These are phyloP conservation scores for Hypoxylon fragiforme DNA, from an alignment of 495 filamentous ascomycete species.

Conservation along the genomic window DNA sequence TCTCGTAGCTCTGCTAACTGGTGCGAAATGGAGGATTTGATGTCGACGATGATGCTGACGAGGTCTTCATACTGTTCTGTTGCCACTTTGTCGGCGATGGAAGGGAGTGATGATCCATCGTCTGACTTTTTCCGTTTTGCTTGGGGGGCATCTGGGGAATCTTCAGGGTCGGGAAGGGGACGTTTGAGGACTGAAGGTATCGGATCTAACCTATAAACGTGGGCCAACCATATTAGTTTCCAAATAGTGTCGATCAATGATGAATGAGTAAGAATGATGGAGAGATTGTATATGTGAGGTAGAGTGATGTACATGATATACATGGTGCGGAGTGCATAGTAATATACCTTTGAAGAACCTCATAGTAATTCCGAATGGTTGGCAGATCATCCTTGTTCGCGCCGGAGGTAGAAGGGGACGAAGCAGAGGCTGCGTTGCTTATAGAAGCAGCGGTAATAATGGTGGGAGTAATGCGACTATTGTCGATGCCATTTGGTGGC, in stretches of 20 bases:
- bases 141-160: constrained; percentile 44
- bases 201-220: constrained; percentile 52
- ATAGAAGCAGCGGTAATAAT: background rate
- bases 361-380: constrained; percentile 46
- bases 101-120: constrained; percentile 35
- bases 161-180: constrained; percentile 41
- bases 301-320: no score
- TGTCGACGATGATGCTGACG: constrained; percentile 51
- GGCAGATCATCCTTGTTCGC: constrained; percentile 26
- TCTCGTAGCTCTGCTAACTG: constrained; percentile 46
- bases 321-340: no score
- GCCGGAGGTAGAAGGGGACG: background rate
- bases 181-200: constrained; percentile 49
- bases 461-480: constrained; percentile 16
- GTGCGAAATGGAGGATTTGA: constrained; percentile 43
- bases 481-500: constrained; percentile 21
- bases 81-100: constrained; percentile 51
- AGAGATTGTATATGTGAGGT: no score
- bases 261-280: no score
- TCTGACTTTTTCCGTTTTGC: constrained; percentile 52
- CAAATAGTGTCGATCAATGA: no score
- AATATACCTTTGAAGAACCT: constrained; percentile 47
- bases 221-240: no score
- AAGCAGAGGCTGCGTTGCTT: background rate
- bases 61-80: constrained; percentile 48